Conservation (phyloP, 768 basidiomycete genomes). For the Mrakia frigida region DNA sequence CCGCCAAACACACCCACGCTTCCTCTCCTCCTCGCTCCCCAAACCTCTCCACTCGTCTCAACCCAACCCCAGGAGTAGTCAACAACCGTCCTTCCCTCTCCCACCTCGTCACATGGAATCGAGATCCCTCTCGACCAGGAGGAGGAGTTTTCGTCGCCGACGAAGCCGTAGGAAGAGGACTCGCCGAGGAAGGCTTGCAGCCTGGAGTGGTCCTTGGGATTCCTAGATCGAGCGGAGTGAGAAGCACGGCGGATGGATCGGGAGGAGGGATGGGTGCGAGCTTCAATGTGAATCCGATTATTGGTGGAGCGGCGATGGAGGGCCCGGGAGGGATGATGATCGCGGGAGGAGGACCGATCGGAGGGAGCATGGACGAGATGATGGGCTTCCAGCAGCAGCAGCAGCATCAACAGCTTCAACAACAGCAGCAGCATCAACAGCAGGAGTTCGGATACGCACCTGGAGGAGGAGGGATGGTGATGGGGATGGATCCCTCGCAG, state of each 20-base stretch:
- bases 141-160: slow-evolving; percentile 75
- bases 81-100: slow-evolving; percentile 30
- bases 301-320: background rate
- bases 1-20: slow-evolving; percentile 70
- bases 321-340: background rate
- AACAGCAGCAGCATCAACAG: no score
- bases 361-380: slow-evolving; percentile 16
- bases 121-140: slow-evolving; percentile 75
- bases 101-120: slow-evolving; percentile 58
- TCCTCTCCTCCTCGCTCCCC: slow-evolving; percentile 37
- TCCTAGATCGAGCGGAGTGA: slow-evolving; percentile 14
- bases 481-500: background rate
- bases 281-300: background rate
- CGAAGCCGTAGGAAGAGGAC: slow-evolving; percentile 35
- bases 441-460: slow-evolving; percentile 18
- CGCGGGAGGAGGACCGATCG: background rate
- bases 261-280: background rate
- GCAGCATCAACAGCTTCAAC: background rate
- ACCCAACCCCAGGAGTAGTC: slow-evolving; percentile 66
- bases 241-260: background rate
- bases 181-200: slow-evolving; percentile 29
- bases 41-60: slow-evolving; percentile 54
- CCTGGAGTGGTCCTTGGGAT: slow-evolving; percentile 28
- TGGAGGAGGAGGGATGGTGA: no score
- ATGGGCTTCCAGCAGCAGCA: slow-evolving; percentile 30